A percentile compares a stretch with the other conserved stretches of the same genome.
phyloP scores from a whole-genome alignment of 2,329 filamentous ascomycete species.

The Aureobasidium pullulans region DNA sequence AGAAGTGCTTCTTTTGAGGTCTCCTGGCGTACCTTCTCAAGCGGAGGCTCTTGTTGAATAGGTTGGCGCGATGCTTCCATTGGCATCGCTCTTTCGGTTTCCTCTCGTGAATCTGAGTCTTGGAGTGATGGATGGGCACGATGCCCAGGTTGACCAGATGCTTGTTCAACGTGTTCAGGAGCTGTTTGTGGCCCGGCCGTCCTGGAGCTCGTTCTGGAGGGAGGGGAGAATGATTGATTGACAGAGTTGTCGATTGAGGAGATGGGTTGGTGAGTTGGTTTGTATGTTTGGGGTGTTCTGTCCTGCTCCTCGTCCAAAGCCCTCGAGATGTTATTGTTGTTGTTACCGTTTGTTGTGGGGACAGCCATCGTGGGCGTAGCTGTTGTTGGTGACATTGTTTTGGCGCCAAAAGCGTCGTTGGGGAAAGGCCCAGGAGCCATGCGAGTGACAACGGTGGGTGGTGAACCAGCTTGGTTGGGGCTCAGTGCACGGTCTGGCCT shows the following conservation, averaged over 20 bases:
- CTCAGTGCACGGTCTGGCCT: slow-evolving; percentile 14
- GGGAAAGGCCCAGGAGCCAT: slow-evolving; percentile 1
- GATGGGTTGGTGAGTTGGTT: slow-evolving; percentile 8
- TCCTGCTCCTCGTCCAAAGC: neutral
- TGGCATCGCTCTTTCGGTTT: neutral
- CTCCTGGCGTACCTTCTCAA: neutral
- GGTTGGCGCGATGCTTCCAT: neutral
- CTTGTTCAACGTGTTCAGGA: neutral
- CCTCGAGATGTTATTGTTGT: neutral
- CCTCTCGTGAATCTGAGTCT: slow-evolving; percentile 2
- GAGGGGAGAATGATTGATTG: neutral
- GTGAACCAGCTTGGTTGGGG: neutral
- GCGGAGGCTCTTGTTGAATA: neutral
- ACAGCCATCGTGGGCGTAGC: neutral
- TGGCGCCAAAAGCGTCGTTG: neutral
- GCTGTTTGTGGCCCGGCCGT: neutral
- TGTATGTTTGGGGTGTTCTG: slow-evolving; percentile 10
- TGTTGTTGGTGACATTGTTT: slow-evolving; percentile 2
- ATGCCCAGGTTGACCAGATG: neutral
- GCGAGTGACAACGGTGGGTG: slow-evolving; percentile 1
- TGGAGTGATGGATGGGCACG: neutral
- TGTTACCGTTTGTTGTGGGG: neutral
- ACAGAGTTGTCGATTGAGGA: neutral
- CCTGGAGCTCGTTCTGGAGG: slow-evolving; percentile 6
- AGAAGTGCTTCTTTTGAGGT: slow-evolving; percentile 1